Conservation (phyloP, 2,329 filamentous ascomycete species). For the Phaeoacremonium minimum region DNA sequence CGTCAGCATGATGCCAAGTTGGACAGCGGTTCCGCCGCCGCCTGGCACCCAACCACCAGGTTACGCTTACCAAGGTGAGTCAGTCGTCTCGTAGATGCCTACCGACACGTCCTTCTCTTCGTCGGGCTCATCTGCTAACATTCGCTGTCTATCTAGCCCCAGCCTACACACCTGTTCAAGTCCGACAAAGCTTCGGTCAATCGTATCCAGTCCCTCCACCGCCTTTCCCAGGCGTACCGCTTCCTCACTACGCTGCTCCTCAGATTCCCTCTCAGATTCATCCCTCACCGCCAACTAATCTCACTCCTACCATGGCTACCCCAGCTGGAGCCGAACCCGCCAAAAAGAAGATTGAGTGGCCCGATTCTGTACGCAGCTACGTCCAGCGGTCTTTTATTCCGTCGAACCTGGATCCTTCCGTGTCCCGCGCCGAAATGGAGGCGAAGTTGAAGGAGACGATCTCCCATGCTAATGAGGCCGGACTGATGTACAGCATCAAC, state of each 20-base stretch:
- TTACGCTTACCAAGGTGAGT: conserved; percentile 11
- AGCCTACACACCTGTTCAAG: conserved; percentile 58
- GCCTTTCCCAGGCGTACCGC: conserved; percentile 6
- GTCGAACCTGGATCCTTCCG: conserved; percentile 60
- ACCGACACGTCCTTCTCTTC: conserved; percentile 1
- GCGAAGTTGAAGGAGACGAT: conserved; percentile 82
- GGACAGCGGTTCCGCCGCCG: conserved; percentile 26
- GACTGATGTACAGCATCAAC: conserved; percentile 68
- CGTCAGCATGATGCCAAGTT: conserved; percentile 24
- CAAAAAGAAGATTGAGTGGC: conserved; percentile 71
- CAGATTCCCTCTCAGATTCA: conserved; percentile 14
- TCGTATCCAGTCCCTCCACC: conserved; percentile 30
- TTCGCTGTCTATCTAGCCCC: conserved; percentile 30
- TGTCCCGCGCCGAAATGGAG: conserved; percentile 70
- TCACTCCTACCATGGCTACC: conserved; percentile 6
- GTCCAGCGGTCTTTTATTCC: conserved; percentile 84
- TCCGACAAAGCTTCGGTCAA: conserved; percentile 55
- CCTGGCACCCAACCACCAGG: conserved; percentile 32
- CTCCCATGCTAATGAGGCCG: conserved; percentile 70
- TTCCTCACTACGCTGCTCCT: conserved; percentile 14
- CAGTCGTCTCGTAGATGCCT: no score
- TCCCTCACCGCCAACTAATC: conserved; percentile 20
- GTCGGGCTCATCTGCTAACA: background rate
- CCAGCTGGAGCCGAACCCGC: conserved; percentile 14
- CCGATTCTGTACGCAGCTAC: conserved; percentile 77